phyloP scores from a whole-genome alignment of 192 early-diverging fungal species.

The Linnemannia zychae region DNA sequence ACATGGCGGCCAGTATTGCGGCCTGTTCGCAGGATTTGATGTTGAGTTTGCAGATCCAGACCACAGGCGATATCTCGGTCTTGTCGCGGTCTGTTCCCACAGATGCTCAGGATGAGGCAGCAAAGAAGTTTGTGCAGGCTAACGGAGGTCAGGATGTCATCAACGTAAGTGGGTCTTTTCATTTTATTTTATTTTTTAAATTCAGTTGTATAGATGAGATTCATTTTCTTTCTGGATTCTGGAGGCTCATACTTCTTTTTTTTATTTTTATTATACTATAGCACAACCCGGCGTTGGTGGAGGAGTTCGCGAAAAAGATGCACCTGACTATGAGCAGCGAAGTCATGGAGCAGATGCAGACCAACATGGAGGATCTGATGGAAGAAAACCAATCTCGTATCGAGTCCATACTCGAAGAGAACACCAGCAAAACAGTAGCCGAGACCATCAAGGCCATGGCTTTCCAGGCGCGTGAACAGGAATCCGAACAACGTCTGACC shows the following conservation, averaged over 20 bases:
- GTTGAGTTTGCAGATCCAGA: conserved; percentile 68
- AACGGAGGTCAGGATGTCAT: conserved; percentile 59
- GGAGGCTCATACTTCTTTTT: not conserved
- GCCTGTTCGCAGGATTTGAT: conserved; percentile 64
- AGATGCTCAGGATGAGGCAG: conserved; percentile 61
- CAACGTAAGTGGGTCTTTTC: conserved; percentile 40
- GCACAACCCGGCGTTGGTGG: conserved; percentile 52
- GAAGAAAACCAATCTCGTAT: conserved; percentile 49
- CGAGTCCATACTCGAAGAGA: conserved; percentile 39
- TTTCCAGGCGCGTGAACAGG: conserved; percentile 31
- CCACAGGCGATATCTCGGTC: conserved; percentile 62
- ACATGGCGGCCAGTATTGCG: conserved; percentile 53
- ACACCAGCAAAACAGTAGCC: conserved; percentile 46
- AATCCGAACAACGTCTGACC: conserved; percentile 48
- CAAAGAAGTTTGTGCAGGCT: conserved; percentile 55
- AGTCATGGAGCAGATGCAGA: conserved; percentile 58
- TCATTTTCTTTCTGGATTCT: not conserved
- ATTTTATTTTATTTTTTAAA: not conserved
- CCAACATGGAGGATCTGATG: conserved; percentile 51
- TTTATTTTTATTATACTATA: conserved; percentile 1
- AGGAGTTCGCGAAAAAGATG: conserved; percentile 57
- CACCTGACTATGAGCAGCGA: conserved; percentile 47
- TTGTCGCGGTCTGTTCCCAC: conserved; percentile 46
- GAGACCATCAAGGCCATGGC: conserved; percentile 56
- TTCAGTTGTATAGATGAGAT: not conserved